Percentiles rank a stretch among this genome's conserved stretches.
Conservation (phyloP, 139 green algal genomes). For the Coelastrella sp. region DNA sequence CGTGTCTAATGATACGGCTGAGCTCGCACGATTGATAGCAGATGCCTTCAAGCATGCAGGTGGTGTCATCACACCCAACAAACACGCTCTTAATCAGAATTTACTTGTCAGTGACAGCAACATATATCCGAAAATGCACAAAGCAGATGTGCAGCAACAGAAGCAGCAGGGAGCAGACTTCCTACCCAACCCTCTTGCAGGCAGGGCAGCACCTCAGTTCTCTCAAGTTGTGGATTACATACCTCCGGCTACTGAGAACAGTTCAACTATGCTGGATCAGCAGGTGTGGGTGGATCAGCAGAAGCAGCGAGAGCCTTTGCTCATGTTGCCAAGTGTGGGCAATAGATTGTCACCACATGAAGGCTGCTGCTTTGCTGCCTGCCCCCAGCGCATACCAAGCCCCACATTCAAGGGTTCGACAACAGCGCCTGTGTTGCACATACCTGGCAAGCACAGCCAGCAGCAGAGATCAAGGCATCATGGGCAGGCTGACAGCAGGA, state of each 20-base stretch:
- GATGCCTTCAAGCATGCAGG: conserved; percentile 23
- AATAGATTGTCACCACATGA: no score
- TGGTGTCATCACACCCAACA: conserved; percentile 13
- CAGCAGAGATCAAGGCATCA: background rate
- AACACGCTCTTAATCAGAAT: background rate
- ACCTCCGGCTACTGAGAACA: background rate
- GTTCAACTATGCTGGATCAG: background rate
- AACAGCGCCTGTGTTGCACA: background rate
- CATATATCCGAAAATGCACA: no score
- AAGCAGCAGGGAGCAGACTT: background rate
- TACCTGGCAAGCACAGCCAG: background rate
- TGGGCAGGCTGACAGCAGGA: background rate
- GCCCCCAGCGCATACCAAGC: background rate
- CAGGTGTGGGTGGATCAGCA: no score
- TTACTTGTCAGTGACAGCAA: no score
- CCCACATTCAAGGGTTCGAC: background rate
- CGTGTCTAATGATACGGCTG: background rate
- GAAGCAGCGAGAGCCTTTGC: no score
- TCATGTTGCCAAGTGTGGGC: no score
- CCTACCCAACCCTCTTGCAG: conserved; percentile 18
- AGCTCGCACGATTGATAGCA: conserved; percentile 36
- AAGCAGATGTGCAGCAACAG: background rate
- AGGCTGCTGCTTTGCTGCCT: conserved; percentile 41
- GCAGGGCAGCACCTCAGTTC: conserved; percentile 7
- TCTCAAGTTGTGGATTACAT: background rate